Percentiles rank a stretch among this genome's conserved stretches.
phyloP scores from a whole-genome alignment of 1,284 basidiomycete species.

The Ganoderma multipileum region DNA sequence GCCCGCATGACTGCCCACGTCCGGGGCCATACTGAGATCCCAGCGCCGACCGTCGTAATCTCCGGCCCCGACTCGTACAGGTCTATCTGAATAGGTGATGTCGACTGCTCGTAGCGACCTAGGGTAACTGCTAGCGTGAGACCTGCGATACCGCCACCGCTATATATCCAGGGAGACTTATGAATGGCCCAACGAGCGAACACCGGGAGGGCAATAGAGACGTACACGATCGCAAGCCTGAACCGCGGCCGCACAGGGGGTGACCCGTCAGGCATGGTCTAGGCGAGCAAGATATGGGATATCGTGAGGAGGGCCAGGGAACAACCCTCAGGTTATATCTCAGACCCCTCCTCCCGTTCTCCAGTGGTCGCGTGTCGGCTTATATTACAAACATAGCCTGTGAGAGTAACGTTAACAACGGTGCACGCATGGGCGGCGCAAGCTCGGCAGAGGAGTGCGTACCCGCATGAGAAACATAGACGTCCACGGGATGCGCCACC shows the following conservation, averaged over 20 bases:
- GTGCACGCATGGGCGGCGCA: background rate
- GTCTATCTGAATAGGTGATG: conserved; percentile 39
- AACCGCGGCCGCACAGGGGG: conserved; percentile 15
- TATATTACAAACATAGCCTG: background rate
- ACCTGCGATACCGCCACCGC: conserved; percentile 48
- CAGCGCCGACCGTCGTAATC: conserved; percentile 45
- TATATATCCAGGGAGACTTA: conserved; percentile 15
- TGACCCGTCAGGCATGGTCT: conserved; percentile 10
- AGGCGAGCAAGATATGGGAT: background rate
- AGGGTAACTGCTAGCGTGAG: conserved; percentile 46
- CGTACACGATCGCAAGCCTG: conserved; percentile 25
- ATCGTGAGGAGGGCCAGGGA: background rate
- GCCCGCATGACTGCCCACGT: conserved; percentile 46
- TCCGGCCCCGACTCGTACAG: conserved; percentile 46
- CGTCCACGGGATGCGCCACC: background rate
- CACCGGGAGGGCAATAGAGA: background rate
- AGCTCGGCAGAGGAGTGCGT: background rate
- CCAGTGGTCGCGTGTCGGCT: background rate
- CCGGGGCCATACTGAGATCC: conserved; percentile 47
- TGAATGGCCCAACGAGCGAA: background rate
- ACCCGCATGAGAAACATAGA: background rate
- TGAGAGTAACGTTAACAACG: background rate
- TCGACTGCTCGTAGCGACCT: conserved; percentile 34
- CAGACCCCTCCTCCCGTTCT: background rate
- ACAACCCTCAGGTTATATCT: background rate